Base-by-base conservation (phyloP, 345 rosid genomes). In the Cardamine resedifolia region DNA sequence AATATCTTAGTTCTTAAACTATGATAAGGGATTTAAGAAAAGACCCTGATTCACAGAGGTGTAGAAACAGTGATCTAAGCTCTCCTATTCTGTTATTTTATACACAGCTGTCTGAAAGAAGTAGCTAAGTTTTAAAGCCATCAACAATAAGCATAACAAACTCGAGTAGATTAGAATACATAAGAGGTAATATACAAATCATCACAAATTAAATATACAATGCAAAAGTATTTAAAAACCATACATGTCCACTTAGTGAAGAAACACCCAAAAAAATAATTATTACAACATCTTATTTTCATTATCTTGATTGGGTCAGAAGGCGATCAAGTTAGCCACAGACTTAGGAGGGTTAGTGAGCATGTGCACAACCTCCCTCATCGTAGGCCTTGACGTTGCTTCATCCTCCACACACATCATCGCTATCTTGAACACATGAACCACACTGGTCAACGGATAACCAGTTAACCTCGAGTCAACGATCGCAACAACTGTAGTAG, bases 321-420 rank as follows among this genome's bases (percentile, higher is more conserved):
- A 78, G 26, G 73, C 31, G 50, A 82, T 58, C 26, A 80, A 71
- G 75, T 73, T 77, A 6, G 93, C 71, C 44, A 84, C 60, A 9
- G 92, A 72, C 33, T 72, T 81, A 3, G 94, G 86, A 53, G 83
- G 86, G 45, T 85, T 87, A 10, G 85, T 77, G 36, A 92, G 91
- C 88, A 90, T 77, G 51, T 86, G 89, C 56, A 93, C 97, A 19
- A 93, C 97, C 77, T 89, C 92, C 70, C 98, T 86, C 97, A 93
- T 93, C 34, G 96, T 88, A 24, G 97, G 98, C 75, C 97, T 80
- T 23, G 64, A 56, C 10, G 82, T 51, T 66, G 94, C 81, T 61
- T 86, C 86, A 23, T 93, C 98, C 66, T 83, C 82, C 24, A 90
- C 97, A 51, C 98, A 90, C 86, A 84, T 79, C 88, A 89, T 84